Conservation (phyloP, 805 yeast genomes). For the Gaillardinia entomophila region DNA sequence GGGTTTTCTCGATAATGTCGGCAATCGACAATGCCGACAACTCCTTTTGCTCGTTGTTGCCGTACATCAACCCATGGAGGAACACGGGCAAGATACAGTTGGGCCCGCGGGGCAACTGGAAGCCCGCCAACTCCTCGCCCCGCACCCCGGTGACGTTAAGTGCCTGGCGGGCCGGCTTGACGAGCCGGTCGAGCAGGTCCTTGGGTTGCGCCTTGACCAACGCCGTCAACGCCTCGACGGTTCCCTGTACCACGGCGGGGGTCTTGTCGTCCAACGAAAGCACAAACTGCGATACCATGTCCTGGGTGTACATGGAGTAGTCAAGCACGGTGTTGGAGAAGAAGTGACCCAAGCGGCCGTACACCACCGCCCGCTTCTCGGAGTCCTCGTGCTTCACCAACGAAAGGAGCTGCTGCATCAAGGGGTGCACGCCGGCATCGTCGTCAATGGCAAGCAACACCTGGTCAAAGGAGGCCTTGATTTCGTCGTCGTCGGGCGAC, state of each 20-base stretch:
- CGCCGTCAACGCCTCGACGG: conserved; percentile 58
- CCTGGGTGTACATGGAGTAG: conserved; percentile 66
- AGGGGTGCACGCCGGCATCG: conserved; percentile 76
- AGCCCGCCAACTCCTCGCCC: conserved; percentile 68
- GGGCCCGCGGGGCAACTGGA: conserved; percentile 76
- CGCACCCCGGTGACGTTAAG: conserved; percentile 57
- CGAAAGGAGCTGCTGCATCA: conserved; percentile 73
- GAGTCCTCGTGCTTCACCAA: conserved; percentile 73
- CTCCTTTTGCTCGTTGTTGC: conserved; percentile 78
- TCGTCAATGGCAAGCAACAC: conserved; percentile 70
- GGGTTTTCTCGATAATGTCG: conserved; percentile 77
- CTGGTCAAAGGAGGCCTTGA: conserved; percentile 55
- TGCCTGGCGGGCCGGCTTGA: conserved; percentile 75
- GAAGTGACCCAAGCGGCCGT: conserved; percentile 64
- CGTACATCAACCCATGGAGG: conserved; percentile 93
- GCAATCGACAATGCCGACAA: conserved; percentile 85
- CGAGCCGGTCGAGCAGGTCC: conserved; percentile 69
- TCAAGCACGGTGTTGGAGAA: conserved; percentile 63
- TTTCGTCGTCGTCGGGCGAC: conserved; percentile 33
- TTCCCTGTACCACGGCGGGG: conserved; percentile 54
- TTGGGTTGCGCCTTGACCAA: conserved; percentile 70
- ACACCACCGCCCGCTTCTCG: conserved; percentile 55
- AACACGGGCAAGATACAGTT: conserved; percentile 85
- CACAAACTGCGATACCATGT: conserved; percentile 67
- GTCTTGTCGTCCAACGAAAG: conserved; percentile 68